phyloP scores from a whole-genome alignment of 2,329 filamentous ascomycete genomes.

The Nannizziopsis arthrosporioides region DNA sequence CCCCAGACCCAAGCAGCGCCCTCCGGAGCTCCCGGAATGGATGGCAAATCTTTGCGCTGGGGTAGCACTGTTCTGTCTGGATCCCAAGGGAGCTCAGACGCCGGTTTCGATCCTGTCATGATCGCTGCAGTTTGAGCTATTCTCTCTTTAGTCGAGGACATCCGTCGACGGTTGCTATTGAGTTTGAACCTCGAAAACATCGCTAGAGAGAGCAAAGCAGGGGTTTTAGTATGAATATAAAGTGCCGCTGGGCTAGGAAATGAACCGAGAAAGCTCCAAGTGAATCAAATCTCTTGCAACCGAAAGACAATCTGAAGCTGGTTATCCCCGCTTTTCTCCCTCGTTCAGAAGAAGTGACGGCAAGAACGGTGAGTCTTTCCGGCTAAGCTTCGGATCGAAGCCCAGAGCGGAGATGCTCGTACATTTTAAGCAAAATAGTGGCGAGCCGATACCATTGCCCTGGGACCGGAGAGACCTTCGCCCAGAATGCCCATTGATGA shows the following conservation, averaged over 20 bases:
- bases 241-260: neutral
- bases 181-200: neutral
- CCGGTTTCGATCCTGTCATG: slow-evolving; percentile 16
- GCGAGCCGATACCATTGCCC: no score
- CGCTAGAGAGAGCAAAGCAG: neutral
- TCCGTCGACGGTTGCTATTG: neutral
- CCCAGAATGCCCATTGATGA: no score
- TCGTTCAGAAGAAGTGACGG: no score
- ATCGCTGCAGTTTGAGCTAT: slow-evolving; percentile 12
- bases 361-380: no score
- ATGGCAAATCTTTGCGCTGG: slow-evolving; percentile 41
- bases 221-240: no score
- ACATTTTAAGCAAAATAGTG: no score
- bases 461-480: no score
- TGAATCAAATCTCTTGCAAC: neutral
- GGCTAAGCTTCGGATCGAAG: no score
- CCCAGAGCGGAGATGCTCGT: no score
- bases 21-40: slow-evolving; percentile 41
- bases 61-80: slow-evolving; percentile 44
- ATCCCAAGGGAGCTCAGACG: slow-evolving; percentile 40
- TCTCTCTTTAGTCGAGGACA: slow-evolving; percentile 12
- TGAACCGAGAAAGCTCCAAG: neutral
- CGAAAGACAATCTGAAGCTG: neutral
- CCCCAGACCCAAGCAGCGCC: slow-evolving; percentile 52
- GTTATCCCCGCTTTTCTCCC: slow-evolving; percentile 3